These are phyloP conservation scores for Striga hermonthica DNA, from an alignment of 305 asterid genomes.

Conservation along the genomic window DNA sequence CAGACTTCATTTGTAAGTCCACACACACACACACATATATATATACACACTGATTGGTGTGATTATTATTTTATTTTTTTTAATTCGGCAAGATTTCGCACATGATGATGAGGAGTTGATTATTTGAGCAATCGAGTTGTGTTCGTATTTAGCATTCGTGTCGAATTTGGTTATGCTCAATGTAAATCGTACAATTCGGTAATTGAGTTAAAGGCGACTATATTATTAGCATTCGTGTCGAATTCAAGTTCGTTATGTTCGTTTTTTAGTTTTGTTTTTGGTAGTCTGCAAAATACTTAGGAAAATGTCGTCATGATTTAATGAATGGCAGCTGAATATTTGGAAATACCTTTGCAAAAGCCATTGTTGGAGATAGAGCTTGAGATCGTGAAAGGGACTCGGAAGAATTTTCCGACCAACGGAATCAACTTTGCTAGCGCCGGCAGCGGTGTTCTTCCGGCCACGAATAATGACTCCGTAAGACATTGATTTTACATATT, in stretches of 20 bases:
- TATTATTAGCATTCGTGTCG: no score
- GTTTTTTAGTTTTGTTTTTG: no score
- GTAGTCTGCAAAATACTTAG: no score
- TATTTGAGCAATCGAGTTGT: no score
- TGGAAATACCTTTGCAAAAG: constrained; percentile 61
- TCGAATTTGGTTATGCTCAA: no score
- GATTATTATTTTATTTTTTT: no score
- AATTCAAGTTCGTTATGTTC: no score
- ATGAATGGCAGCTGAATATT: constrained; percentile 47
- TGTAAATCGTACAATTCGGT: no score
- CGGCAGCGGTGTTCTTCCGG: constrained; percentile 69
- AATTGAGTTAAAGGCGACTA: no score
- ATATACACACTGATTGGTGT: neutral
- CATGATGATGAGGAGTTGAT: neutral
- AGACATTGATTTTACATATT: constrained; percentile 6
- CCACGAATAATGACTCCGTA: constrained; percentile 60
- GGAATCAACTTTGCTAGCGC: constrained; percentile 88
- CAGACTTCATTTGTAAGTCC: constrained; percentile 64
- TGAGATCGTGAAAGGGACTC: constrained; percentile 42
- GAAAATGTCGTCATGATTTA: no score
- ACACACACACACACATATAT: constrained; percentile 18
- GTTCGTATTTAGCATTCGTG: no score
- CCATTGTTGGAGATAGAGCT: constrained; percentile 51
- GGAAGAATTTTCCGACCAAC: constrained; percentile 48
- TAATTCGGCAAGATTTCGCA: no score